Evolutionary conservation across 2,329 filamentous ascomycete species (phyloP).

Genomic region (Xylariaceae sp.): DNA sequence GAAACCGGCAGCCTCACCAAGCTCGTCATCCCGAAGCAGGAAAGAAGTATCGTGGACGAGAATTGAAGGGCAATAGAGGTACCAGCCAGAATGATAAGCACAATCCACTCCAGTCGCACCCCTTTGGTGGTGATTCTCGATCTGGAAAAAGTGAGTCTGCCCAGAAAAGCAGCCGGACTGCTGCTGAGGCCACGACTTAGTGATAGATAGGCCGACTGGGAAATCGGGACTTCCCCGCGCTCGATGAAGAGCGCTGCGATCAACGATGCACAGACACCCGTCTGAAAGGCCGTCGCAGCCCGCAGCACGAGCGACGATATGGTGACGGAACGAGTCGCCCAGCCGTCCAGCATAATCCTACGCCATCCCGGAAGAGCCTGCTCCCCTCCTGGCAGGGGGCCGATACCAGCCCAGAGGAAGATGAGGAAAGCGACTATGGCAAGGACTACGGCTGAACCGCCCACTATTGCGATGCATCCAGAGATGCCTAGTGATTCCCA

Average conservation of each 20-base stretch:
- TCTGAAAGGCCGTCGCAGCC: neutral
- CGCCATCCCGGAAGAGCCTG: constrained; percentile 1
- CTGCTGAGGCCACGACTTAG: neutral
- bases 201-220: neutral
- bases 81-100: constrained; percentile 1
- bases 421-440: neutral
- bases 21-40: constrained; percentile 1
- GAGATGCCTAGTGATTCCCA: constrained; percentile 1
- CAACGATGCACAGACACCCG: constrained; percentile 5
- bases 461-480: constrained; percentile 9
- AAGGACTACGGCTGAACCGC: constrained; percentile 1
- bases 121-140: neutral
- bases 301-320: constrained; percentile 3
- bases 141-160: neutral
- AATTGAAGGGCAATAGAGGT: constrained; percentile 3
- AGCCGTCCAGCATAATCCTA: constrained; percentile 2
- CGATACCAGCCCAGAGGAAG: constrained; percentile 8
- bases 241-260: constrained; percentile 9
- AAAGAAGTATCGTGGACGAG: constrained; percentile 10
- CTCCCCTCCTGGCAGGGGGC: neutral
- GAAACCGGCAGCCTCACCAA: constrained; percentile 1
- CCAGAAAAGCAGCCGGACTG: neutral
- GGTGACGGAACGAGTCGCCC: constrained; percentile 4
- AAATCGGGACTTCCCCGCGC: neutral
- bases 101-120: neutral